Evolutionary conservation across 352 stramenopile species (phyloP), one percentile per base, ranked within the genome.

Genomic region (Globisporangium rhizosaccharum): DNA sequence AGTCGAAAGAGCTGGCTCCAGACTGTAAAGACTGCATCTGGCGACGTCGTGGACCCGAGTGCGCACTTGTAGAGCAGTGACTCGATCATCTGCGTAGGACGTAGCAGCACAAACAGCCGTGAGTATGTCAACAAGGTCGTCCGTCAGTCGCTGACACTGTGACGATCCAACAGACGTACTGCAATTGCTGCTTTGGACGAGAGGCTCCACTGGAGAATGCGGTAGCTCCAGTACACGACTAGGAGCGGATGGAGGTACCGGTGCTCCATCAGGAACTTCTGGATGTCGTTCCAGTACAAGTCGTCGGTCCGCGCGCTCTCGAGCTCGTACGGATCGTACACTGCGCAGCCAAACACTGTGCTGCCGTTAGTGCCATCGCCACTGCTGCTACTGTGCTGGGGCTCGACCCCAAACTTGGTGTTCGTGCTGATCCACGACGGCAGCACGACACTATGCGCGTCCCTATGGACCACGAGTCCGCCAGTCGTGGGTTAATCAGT

Each of bases 211-310:
- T 87, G 72, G 23, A 92, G 59, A 33, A 92, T 65, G 26, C 72
- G 70, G 51, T 84, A 88, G 18, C 66, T 73, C 82, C 82, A 92
- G 54, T 92, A 88, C 3, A 79, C 57, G 18, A 82, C 60, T 17
- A 92, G 53, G 0, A 92, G 48, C 25, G 82, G 82, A 41, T 92
- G 82, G 2, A 90, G 52, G 42, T 87, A 92, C 17, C 76, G 72
- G 30, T 78, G 67, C 33, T 86, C 65, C 12, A 79, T 62, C 25
- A 88, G 42, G 39, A 82, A 85, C 26, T 76, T 73, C 59, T 92
- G 82, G 48, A 90, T 88, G 37, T 89, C 79, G 48, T 92, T 92
- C 82, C 82, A 92, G 58, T 92, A 88, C 14, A 64, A 44, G 64
- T 92, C 82, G 45, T 87, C 75, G 25, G 82, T 90, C 4, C 75